Conservation (phyloP, 345 rosid genomes). For the Citrus medica region DNA sequence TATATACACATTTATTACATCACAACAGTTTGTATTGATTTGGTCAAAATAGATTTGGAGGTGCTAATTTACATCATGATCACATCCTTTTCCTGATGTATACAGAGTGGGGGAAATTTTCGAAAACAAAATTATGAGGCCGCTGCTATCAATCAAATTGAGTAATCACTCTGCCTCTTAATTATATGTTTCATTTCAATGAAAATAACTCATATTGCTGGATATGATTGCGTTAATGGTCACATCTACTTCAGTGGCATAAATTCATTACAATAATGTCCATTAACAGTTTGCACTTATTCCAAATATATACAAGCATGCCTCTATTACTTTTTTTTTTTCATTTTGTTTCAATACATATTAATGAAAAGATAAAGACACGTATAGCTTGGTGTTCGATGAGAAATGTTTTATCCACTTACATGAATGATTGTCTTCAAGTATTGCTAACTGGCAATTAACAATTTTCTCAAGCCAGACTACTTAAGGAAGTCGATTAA, state of each 20-base stretch:
- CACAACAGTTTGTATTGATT: too few relatives aligned
- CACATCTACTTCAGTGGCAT: not conserved
- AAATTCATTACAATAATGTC: not conserved
- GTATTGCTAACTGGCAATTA: too few relatives aligned
- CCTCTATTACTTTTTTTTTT: too few relatives aligned
- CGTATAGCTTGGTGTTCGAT: too few relatives aligned
- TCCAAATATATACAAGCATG: not conserved
- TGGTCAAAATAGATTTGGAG: too few relatives aligned
- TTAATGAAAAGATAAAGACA: too few relatives aligned
- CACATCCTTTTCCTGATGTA: not conserved
- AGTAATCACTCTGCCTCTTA: not conserved
- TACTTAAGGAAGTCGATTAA: too few relatives aligned
- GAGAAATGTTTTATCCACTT: too few relatives aligned
- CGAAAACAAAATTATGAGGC: not conserved
- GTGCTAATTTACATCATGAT: not conserved
- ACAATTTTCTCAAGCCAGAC: too few relatives aligned
- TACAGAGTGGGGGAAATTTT: not conserved
- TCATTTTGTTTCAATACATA: too few relatives aligned
- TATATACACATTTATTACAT: too few relatives aligned
- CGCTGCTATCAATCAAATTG: not conserved
- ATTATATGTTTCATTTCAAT: not conserved
- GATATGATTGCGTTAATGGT: not conserved
- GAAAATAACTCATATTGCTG: not conserved
- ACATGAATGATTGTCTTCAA: too few relatives aligned
- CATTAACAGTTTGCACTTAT: not conserved